Evolutionary conservation across 2,329 filamentous ascomycete species (phyloP).

Genomic region (Clonostachys chloroleuca): DNA sequence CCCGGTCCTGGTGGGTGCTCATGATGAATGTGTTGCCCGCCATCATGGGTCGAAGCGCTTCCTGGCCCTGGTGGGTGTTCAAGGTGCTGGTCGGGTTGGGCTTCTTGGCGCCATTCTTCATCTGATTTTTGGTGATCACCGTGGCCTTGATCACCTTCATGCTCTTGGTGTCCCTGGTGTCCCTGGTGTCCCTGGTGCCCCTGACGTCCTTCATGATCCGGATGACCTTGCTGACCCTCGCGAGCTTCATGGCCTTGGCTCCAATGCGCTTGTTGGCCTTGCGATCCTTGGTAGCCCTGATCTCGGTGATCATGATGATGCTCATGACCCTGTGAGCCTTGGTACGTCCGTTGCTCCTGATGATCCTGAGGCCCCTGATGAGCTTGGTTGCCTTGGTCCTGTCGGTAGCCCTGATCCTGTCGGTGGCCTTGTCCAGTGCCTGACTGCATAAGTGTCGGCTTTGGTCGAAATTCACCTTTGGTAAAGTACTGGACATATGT

Average conservation of each 20-base stretch:
- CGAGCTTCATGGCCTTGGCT: conserved; percentile 12
- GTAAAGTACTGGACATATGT: conserved; percentile 47
- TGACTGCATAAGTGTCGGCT: conserved; percentile 9
- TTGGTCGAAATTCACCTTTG: conserved; percentile 46
- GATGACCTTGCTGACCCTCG: conserved; percentile 13
- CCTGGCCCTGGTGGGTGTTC: background rate
- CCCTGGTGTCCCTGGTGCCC: conserved; percentile 6
- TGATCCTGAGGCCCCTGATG: background rate
- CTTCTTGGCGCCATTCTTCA: too few relatives aligned
- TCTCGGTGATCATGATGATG: conserved; percentile 14
- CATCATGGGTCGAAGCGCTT: background rate
- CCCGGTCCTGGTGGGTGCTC: background rate
- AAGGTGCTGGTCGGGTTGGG: background rate
- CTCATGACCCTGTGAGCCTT: background rate
- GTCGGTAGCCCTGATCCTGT: background rate
- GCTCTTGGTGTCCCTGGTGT: conserved; percentile 5
- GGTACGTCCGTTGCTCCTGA: background rate
- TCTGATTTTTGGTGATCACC: conserved; percentile 2
- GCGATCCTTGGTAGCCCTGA: conserved; percentile 8
- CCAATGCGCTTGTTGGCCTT: conserved; percentile 12
- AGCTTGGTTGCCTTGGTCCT: background rate
- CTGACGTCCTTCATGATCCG: conserved; percentile 5
- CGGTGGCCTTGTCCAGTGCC: background rate
- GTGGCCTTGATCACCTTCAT: conserved; percentile 2
- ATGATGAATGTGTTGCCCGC: background rate